phyloP scores from a whole-genome alignment of 495 filamentous ascomycete species.

The Hyaloscypha bicolor region DNA sequence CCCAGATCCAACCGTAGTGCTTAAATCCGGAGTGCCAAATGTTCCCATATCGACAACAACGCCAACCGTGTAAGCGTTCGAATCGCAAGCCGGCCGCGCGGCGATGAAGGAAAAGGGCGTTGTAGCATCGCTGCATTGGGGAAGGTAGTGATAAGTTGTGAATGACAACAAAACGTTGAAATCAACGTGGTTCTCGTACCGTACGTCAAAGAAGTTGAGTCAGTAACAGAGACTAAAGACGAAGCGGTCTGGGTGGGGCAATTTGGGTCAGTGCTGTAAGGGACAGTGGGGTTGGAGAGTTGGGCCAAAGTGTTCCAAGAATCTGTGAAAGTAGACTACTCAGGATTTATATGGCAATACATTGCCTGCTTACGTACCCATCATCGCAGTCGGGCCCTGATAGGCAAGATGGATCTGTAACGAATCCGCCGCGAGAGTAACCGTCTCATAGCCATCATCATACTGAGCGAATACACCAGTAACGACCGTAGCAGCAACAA shows the following conservation, averaged over 20 bases:
- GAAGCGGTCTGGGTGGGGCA: slow-evolving; percentile 38
- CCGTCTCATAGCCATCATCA: slow-evolving; percentile 20
- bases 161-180: slow-evolving; percentile 45
- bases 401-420: slow-evolving; percentile 23
- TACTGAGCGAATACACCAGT: slow-evolving; percentile 7
- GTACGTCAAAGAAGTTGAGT: slow-evolving; percentile 52
- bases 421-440: slow-evolving; percentile 17
- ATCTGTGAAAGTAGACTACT: too few relatives aligned
- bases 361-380: too few relatives aligned
- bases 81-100: slow-evolving; percentile 41
- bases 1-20: slow-evolving; percentile 31
- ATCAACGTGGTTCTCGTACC: slow-evolving; percentile 50
- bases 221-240: slow-evolving; percentile 46
- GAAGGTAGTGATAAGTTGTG: slow-evolving; percentile 54
- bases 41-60: slow-evolving; percentile 56
- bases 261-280: slow-evolving; percentile 40
- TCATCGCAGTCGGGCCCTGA: slow-evolving; percentile 26
- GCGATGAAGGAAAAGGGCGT: slow-evolving; percentile 37
- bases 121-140: slow-evolving; percentile 32
- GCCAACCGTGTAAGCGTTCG: slow-evolving; percentile 48
- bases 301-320: slow-evolving; percentile 54
- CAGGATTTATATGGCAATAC: too few relatives aligned
- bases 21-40: slow-evolving; percentile 38
- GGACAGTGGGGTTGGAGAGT: slow-evolving; percentile 44
- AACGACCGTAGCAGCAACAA: slow-evolving; percentile 12